A percentile compares a stretch with the other conserved stretches of the same genome.
These are phyloP conservation scores for Ogataea henricii DNA, from an alignment of 805 yeast species.

Conservation along the genomic window DNA sequence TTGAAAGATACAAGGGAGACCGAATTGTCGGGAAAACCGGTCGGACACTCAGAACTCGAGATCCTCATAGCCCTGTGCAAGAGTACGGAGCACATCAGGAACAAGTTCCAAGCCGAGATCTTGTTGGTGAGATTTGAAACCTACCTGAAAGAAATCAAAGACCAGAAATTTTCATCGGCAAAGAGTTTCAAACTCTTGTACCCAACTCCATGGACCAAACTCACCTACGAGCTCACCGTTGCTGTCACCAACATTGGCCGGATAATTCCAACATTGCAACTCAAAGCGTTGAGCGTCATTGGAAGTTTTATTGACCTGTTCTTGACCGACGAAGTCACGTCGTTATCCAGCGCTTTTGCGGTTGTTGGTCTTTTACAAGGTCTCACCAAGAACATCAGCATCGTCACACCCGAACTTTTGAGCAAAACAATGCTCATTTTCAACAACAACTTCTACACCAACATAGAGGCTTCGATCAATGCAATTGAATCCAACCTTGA, in stretches of 20 bases:
- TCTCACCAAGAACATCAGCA: constrained; percentile 27
- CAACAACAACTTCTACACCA: constrained; percentile 30
- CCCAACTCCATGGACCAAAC: constrained; percentile 46
- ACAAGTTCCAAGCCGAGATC: constrained; percentile 41
- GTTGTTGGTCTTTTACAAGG: constrained; percentile 36
- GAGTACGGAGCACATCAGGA: constrained; percentile 39
- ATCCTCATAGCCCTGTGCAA: constrained; percentile 57
- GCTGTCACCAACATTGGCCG: constrained; percentile 34
- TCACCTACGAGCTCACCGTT: constrained; percentile 38
- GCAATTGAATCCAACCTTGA: constrained; percentile 21
- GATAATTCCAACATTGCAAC: constrained; percentile 19
- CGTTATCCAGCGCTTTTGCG: constrained; percentile 23
- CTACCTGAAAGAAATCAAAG: constrained; percentile 48
- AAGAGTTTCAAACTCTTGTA: constrained; percentile 28
- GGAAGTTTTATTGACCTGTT: constrained; percentile 11
- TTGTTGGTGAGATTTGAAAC: constrained; percentile 46
- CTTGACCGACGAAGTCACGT: not conserved
- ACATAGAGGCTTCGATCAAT: constrained; percentile 23
- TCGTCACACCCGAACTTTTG: constrained; percentile 24
- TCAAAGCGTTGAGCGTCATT: constrained; percentile 12
- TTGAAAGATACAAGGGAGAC: constrained; percentile 22
- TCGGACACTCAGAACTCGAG: constrained; percentile 45
- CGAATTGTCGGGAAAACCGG: constrained; percentile 18
- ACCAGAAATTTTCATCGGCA: constrained; percentile 40
- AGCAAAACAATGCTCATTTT: constrained; percentile 25